Percentiles rank a stretch among this genome's conserved stretches.
phyloP scores from a whole-genome alignment of 352 stramenopile species.

The Globisporangium irregulare region DNA sequence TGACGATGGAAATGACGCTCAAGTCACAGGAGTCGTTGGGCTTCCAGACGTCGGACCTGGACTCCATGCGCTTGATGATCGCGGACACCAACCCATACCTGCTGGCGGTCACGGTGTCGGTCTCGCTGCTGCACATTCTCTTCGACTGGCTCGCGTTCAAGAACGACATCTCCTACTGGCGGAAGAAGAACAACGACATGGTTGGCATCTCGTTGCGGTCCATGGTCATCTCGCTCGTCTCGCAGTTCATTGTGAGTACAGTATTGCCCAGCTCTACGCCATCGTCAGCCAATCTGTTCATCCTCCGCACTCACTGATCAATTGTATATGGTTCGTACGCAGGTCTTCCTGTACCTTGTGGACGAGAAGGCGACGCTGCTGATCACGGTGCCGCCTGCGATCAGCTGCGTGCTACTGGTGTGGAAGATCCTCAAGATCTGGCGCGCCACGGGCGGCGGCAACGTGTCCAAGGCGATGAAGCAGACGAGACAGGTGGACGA shows the following conservation, averaged over 20 bases:
- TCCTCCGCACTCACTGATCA: neutral
- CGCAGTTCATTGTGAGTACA: neutral
- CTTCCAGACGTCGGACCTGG: neutral
- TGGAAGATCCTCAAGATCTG: neutral
- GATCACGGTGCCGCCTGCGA: neutral
- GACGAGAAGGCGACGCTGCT: neutral
- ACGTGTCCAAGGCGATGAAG: too few relatives aligned
- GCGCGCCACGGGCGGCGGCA: too few relatives aligned
- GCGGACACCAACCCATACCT: neutral
- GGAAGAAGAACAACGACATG: neutral
- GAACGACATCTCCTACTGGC: neutral
- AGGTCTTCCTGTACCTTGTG: neutral
- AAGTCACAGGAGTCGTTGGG: neutral
- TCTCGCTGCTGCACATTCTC: neutral
- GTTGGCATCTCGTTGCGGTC: neutral
- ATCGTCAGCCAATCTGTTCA: neutral
- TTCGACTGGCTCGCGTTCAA: neutral
- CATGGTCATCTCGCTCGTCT: neutral
- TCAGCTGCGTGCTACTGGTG: neutral
- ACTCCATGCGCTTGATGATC: neutral
- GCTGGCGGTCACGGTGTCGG: neutral
- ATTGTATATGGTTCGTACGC: neutral
- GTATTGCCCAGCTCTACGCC: neutral
- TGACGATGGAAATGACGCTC: conserved; percentile 16
- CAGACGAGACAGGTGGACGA: too few relatives aligned